A percentile compares a stretch with the other conserved stretches of the same genome.
These are phyloP conservation scores for Suhomyces kunorum DNA, from an alignment of 1,139 yeast genomes.

Conservation along the genomic window DNA sequence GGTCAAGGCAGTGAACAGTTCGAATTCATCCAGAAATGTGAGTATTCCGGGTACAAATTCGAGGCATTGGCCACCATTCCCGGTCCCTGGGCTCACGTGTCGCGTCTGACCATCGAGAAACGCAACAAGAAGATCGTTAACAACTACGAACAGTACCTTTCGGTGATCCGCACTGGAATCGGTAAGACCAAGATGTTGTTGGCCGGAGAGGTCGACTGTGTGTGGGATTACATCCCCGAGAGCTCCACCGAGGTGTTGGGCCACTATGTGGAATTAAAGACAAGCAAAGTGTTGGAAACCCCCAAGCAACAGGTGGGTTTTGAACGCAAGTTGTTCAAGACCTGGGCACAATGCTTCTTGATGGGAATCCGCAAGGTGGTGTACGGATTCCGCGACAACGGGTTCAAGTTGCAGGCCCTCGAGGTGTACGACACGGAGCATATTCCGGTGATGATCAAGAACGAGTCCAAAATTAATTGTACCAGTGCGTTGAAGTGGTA, in stretches of 20 bases:
- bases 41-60: slow-evolving; percentile 79
- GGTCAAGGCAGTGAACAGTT: slow-evolving; percentile 33
- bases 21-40: slow-evolving; percentile 43
- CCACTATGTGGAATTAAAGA: slow-evolving; percentile 87
- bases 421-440: slow-evolving; percentile 80
- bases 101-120: slow-evolving; percentile 66
- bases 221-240: slow-evolving; percentile 74
- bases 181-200: slow-evolving; percentile 68
- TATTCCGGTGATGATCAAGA: slow-evolving; percentile 63
- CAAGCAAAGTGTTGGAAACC: slow-evolving; percentile 56
- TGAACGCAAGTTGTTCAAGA: slow-evolving; percentile 68
- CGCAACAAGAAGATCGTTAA: slow-evolving; percentile 60
- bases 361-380: slow-evolving; percentile 77
- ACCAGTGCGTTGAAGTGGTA: slow-evolving; percentile 81
- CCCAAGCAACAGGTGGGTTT: slow-evolving; percentile 58
- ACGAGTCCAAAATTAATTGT: slow-evolving; percentile 53
- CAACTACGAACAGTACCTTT: slow-evolving; percentile 74
- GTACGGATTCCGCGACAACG: slow-evolving; percentile 84
- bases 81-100: slow-evolving; percentile 70
- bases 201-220: slow-evolving; percentile 93
- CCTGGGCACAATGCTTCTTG: slow-evolving; percentile 95
- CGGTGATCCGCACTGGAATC: slow-evolving; percentile 80
- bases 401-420: slow-evolving; percentile 58
- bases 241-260: slow-evolving; percentile 48
- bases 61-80: slow-evolving; percentile 76